Conservation (phyloP, 202 grass and related monocot species). For the Brachypodium distachyon region DNA sequence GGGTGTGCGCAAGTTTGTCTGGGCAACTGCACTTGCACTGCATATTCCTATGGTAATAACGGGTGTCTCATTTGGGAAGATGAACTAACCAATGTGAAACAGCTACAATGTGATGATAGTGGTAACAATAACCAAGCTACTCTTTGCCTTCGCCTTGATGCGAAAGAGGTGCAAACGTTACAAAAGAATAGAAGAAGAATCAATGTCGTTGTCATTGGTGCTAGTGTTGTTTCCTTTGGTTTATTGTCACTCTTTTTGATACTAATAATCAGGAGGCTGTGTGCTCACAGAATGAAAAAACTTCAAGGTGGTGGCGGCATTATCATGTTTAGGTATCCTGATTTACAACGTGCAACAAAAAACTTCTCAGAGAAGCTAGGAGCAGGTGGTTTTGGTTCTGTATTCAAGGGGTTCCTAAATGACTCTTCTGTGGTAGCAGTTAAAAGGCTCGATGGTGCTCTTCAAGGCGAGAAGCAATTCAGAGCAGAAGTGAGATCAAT, state of each 20-base stretch:
- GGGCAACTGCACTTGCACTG: slow-evolving; percentile 17
- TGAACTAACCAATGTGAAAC: slow-evolving; percentile 23
- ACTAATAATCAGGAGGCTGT: neutral
- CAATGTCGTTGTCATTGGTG: neutral
- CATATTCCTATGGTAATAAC: neutral
- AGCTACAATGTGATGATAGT: neutral
- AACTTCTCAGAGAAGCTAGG: neutral
- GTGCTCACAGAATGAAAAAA: neutral
- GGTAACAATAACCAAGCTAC: neutral
- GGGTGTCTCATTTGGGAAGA: slow-evolving; percentile 23
- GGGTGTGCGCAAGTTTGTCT: slow-evolving; percentile 17
- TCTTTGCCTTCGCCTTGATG: slow-evolving; percentile 17
- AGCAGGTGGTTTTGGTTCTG: slow-evolving; percentile 21
- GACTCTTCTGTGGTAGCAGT: slow-evolving; percentile 19
- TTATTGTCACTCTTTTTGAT: neutral
- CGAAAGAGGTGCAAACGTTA: neutral
- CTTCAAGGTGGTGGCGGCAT: slow-evolving; percentile 12
- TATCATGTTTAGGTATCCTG: slow-evolving; percentile 25
- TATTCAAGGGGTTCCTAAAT: slow-evolving; percentile 26
- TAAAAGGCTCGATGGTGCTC: slow-evolving; percentile 30
- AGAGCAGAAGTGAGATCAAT: slow-evolving; percentile 47
- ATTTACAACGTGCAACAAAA: slow-evolving; percentile 5
- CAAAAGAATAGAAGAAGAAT: neutral
- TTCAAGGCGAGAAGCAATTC: slow-evolving; percentile 55
- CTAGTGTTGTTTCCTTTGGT: neutral